Evolutionary conservation across 768 basidiomycete genomes (phyloP).

Genomic region (Boletus rufocinnamomeus): DNA sequence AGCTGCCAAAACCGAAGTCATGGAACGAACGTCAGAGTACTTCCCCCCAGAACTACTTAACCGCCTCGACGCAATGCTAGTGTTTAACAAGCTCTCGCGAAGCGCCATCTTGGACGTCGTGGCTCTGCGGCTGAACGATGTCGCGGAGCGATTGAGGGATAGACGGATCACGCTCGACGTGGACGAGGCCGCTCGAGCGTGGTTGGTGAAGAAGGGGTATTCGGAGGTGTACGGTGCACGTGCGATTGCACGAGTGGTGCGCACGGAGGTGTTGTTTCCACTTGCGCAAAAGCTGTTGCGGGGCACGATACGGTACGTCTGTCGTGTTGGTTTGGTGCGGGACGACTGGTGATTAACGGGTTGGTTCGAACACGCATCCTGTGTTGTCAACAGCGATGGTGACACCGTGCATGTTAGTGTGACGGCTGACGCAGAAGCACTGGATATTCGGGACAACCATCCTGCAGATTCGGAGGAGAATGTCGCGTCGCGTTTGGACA

Average conservation of each 20-base stretch:
- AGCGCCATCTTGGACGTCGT: constrained; percentile 79
- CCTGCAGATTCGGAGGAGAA: constrained; percentile 40
- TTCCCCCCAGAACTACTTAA: constrained; percentile 93
- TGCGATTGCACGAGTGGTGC: constrained; percentile 83
- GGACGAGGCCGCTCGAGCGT: constrained; percentile 56
- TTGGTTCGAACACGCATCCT: not conserved
- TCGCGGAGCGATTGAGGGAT: constrained; percentile 61
- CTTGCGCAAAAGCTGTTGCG: constrained; percentile 77
- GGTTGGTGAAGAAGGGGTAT: constrained; percentile 78
- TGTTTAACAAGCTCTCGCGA: constrained; percentile 88
- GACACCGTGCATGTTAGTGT: constrained; percentile 63
- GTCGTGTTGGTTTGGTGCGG: not conserved
- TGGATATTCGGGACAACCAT: constrained; percentile 69
- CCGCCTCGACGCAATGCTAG: constrained; percentile 81
- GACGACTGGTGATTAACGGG: not conserved
- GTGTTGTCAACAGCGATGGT: constrained; percentile 47
- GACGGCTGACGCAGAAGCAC: constrained; percentile 38
- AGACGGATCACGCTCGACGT: constrained; percentile 74
- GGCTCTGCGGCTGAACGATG: constrained; percentile 70
- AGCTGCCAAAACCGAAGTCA: constrained; percentile 63
- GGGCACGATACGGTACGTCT: constrained; percentile 70
- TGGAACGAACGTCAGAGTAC: constrained; percentile 72
- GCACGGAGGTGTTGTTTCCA: constrained; percentile 79
- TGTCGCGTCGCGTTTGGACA: not conserved
- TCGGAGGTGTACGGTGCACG: constrained; percentile 86